Evolutionary conservation across 345 rosid genomes (phyloP).

Genomic region (Sonneratia alba): DNA sequence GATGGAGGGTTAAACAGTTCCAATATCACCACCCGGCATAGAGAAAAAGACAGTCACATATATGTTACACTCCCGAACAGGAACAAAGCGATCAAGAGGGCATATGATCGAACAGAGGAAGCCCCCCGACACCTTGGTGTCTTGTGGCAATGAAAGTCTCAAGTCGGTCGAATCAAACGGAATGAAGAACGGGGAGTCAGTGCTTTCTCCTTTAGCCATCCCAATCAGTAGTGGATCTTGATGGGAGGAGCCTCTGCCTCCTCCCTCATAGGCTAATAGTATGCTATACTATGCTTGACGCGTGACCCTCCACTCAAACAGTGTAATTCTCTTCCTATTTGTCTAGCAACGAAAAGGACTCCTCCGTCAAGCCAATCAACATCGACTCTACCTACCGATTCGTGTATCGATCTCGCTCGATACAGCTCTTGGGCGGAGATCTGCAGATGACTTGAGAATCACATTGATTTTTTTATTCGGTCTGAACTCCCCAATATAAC

Average conservation of each 20-base stretch:
- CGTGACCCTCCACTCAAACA: neutral
- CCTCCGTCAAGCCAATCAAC: neutral
- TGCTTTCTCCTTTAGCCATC: neutral
- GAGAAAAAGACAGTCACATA: too few species aligned
- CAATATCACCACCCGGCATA: too few species aligned
- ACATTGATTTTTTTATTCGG: too few species aligned
- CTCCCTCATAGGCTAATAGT: neutral
- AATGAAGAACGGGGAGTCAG: neutral
- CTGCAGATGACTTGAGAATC: neutral
- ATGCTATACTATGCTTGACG: neutral
- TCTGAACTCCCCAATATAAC: too few species aligned
- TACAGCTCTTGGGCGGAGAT: neutral
- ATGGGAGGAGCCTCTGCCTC: neutral
- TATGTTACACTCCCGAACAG: too few species aligned
- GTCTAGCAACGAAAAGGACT: neutral
- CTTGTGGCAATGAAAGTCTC: slow-evolving; percentile 1
- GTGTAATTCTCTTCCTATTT: neutral
- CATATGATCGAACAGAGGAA: neutral
- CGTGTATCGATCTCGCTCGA: neutral
- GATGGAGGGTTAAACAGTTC: too few species aligned
- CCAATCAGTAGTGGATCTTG: neutral
- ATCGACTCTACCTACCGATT: neutral
- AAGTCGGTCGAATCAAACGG: slow-evolving; percentile 2
- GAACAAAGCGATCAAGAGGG: neutral
- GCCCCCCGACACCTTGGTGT: neutral